A percentile compares a stretch with the other conserved stretches of the same genome.
Conservation (phyloP, 495 filamentous ascomycete genomes). For the Xylaria scruposa region DNA sequence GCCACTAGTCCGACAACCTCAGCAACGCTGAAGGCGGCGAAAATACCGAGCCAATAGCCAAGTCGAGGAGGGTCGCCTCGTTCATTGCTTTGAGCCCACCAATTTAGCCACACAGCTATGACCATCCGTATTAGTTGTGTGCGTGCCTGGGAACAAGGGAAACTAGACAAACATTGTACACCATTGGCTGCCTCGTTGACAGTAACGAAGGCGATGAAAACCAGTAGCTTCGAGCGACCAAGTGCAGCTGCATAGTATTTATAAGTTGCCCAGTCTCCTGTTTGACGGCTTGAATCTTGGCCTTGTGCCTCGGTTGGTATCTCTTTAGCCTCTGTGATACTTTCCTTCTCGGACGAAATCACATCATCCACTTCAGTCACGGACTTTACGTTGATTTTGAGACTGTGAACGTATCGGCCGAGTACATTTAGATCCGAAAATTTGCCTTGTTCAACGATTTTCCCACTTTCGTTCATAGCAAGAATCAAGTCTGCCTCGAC, state of each 20-base stretch:
- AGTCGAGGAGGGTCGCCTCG: constrained; percentile 13
- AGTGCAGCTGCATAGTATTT: constrained; percentile 43
- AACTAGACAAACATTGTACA: constrained; percentile 10
- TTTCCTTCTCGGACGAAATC: neutral
- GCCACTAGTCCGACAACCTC: constrained; percentile 22
- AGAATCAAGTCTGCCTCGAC: constrained; percentile 49
- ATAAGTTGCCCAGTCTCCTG: constrained; percentile 42
- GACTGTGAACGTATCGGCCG: constrained; percentile 36
- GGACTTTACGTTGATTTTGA: constrained; percentile 6
- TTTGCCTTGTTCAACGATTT: constrained; percentile 47
- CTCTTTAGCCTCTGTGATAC: neutral
- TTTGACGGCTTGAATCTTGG: constrained; percentile 21
- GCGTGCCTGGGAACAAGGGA: neutral
- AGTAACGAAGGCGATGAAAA: constrained; percentile 25
- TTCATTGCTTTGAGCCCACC: constrained; percentile 39
- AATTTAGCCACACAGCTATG: constrained; percentile 44
- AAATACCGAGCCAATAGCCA: constrained; percentile 42
- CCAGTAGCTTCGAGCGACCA: constrained; percentile 30
- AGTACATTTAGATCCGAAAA: constrained; percentile 39
- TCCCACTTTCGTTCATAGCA: constrained; percentile 42
- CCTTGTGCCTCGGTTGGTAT: constrained; percentile 1
- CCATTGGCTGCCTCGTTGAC: constrained; percentile 23
- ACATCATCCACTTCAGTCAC: neutral
- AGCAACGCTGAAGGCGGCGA: constrained; percentile 39
- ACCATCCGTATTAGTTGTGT: neutral